These are phyloP conservation scores for Chenopodium quinoa DNA, from an alignment of 148 eudicot genomes.

Conservation along the genomic window DNA sequence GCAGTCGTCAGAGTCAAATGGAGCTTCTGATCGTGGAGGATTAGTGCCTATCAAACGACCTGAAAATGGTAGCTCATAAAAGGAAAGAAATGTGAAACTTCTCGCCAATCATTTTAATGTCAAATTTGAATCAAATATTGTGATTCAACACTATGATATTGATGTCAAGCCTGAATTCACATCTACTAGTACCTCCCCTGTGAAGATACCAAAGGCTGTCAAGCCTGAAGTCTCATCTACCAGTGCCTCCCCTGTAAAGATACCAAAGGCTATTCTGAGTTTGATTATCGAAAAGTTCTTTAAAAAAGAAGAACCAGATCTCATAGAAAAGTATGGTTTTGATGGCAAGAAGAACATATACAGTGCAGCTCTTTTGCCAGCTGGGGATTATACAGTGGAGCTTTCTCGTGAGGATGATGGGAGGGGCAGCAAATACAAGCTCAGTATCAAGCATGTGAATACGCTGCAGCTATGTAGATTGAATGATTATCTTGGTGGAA, in stretches of 20 bases:
- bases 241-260: conserved; percentile 31
- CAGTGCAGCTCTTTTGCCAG: conserved; percentile 49
- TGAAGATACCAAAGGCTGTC: too few relatives aligned
- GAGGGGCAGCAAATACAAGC: conserved; percentile 32
- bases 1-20: conserved; percentile 29
- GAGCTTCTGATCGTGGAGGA: conserved; percentile 4
- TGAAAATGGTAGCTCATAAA: conserved; percentile 44
- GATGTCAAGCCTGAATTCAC: conserved; percentile 34
- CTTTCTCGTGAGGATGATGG: conserved; percentile 44
- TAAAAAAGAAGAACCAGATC: conserved; percentile 33
- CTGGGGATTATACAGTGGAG: conserved; percentile 43
- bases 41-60: conserved; percentile 51
- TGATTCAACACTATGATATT: conserved; percentile 57
- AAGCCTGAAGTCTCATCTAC: conserved; percentile 19
- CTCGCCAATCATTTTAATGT: conserved; percentile 65
- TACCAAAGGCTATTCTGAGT: conserved; percentile 35
- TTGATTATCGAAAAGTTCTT: conserved; percentile 48
- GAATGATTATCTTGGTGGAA: conserved; percentile 42
- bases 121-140: conserved; percentile 33
- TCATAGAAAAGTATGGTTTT: conserved; percentile 49
- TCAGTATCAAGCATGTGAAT: conserved; percentile 43
- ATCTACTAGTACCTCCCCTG: too few relatives aligned
- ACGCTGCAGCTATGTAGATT: conserved; percentile 52
- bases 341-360: conserved; percentile 74
- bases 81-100: conserved; percentile 32